A percentile compares a stretch with the other conserved stretches of the same genome.
Evolutionary conservation across 208 protist genomes (phyloP).

Genomic region (Wallacemonas sp.): DNA sequence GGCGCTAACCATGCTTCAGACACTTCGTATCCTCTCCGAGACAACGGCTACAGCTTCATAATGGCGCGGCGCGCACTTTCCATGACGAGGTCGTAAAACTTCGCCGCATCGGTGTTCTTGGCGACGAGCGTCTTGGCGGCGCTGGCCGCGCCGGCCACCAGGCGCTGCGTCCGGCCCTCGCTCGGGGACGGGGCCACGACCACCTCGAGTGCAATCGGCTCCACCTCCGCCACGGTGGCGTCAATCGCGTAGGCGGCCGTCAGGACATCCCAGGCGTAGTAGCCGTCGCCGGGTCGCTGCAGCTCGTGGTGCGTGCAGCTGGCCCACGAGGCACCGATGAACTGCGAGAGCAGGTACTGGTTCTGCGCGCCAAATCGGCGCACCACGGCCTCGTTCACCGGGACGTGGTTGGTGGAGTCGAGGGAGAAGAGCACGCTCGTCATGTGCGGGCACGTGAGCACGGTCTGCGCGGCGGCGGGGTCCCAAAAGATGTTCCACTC

Average conservation of each 20-base stretch:
- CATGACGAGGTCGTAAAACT: conserved; percentile 73
- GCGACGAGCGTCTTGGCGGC: conserved; percentile 43
- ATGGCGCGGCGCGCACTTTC: conserved; percentile 39
- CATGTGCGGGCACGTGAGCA: conserved; percentile 60
- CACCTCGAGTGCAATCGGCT: conserved; percentile 59
- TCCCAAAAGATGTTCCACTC: conserved; percentile 94
- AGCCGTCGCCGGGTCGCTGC: conserved; percentile 63
- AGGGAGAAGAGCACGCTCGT: conserved; percentile 78
- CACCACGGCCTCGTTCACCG: conserved; percentile 66
- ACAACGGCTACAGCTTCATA: conserved; percentile 26
- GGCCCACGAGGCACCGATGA: conserved; percentile 81
- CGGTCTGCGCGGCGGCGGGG: conserved; percentile 64
- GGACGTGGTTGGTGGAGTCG: conserved; percentile 85
- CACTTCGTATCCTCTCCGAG: too few species aligned
- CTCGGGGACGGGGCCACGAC: conserved; percentile 39
- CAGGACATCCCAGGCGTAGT: conserved; percentile 91
- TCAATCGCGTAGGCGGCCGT: conserved; percentile 85
- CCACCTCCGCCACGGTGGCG: conserved; percentile 40
- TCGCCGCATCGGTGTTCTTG: conserved; percentile 50
- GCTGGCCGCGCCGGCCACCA: neutral
- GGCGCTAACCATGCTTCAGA: too few species aligned
- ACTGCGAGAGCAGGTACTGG: conserved; percentile 78
- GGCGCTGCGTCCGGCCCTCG: conserved; percentile 58
- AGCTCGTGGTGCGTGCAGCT: conserved; percentile 78
- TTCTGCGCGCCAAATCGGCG: conserved; percentile 82